Evolutionary conservation across 2,329 filamentous ascomycete species (phyloP).

Genomic region (Epichloe aotearoae): DNA sequence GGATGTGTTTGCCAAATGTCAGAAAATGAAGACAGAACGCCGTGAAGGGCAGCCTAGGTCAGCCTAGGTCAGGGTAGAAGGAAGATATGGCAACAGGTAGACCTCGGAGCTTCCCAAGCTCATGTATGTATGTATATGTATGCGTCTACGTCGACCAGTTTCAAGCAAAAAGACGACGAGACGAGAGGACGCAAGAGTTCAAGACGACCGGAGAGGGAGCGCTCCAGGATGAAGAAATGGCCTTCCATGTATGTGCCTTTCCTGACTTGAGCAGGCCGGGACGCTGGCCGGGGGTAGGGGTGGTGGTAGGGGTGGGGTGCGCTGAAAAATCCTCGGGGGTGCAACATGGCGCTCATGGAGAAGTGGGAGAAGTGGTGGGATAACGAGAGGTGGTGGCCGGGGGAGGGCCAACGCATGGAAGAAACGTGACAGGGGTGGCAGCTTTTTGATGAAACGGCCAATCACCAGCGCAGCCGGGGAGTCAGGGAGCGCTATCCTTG

Average conservation of each 20-base stretch:
- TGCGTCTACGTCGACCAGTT: not conserved
- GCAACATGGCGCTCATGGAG: constrained; percentile 2
- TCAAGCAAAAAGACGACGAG: not conserved
- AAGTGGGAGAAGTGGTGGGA: constrained; percentile 14
- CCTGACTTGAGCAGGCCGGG: constrained; percentile 6
- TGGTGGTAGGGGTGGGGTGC: not conserved
- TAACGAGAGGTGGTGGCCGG: constrained; percentile 11
- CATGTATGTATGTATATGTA: not conserved
- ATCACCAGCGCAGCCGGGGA: constrained; percentile 26
- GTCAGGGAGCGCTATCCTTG: constrained; percentile 21
- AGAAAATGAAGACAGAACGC: not conserved
- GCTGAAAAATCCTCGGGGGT: not conserved
- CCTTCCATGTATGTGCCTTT: constrained; percentile 6
- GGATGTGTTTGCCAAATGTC: not conserved
- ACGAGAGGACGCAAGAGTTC: not conserved
- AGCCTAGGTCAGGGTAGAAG: not conserved
- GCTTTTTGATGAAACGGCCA: constrained; percentile 39
- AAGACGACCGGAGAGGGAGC: not conserved
- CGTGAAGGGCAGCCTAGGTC: not conserved
- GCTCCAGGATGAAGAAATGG: not conserved
- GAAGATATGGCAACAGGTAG: not conserved
- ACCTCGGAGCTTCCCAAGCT: not conserved
- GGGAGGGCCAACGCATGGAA: constrained; percentile 35
- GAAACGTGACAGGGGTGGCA: constrained; percentile 35
- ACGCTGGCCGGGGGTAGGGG: constrained; percentile 1